Evolutionary conservation across 2,329 filamentous ascomycete genomes (phyloP).

Genomic region (Samsoniella hepiali): DNA sequence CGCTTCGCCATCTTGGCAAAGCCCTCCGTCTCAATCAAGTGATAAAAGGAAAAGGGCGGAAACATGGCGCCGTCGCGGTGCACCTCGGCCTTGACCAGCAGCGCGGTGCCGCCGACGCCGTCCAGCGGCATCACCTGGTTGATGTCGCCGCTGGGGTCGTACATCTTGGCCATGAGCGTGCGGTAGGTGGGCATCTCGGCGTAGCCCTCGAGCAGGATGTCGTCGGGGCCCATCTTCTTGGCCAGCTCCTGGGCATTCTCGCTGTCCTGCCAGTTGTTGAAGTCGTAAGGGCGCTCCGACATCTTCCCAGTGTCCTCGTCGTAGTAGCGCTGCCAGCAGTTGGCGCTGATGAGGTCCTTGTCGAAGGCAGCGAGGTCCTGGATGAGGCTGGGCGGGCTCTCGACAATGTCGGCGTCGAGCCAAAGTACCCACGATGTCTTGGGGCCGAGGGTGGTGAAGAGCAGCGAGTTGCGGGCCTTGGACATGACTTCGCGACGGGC

Average conservation of each 20-base stretch:
- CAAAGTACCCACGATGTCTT: constrained; percentile 94
- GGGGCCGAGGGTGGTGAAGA: constrained; percentile 92
- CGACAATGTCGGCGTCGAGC: constrained; percentile 89
- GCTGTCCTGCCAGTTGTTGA: constrained; percentile 96
- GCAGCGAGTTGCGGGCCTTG: constrained; percentile 85
- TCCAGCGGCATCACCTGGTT: constrained; percentile 72
- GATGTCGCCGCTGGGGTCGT: constrained; percentile 52
- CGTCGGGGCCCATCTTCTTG: constrained; percentile 79
- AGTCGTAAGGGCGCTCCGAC: constrained; percentile 86
- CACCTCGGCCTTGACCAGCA: constrained; percentile 94
- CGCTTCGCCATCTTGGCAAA: constrained; percentile 96
- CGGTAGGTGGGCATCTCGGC: constrained; percentile 89
- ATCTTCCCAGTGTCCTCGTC: constrained; percentile 66
- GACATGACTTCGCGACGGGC: constrained; percentile 83
- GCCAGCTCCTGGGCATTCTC: constrained; percentile 72
- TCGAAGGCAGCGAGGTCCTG: constrained; percentile 87
- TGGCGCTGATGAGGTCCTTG: constrained; percentile 88
- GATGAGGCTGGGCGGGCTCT: constrained; percentile 79
- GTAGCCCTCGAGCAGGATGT: constrained; percentile 92
- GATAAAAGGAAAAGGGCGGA: constrained; percentile 91
- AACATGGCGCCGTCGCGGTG: constrained; percentile 99
- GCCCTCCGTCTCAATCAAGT: constrained; percentile 95
- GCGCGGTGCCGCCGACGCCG: constrained; percentile 87
- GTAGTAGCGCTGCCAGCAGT: constrained; percentile 87
- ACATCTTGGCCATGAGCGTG: constrained; percentile 84